Evolutionary conservation across 371 early-diverging fungal genomes (phyloP).

Genomic region (Apophysomyces sp.): DNA sequence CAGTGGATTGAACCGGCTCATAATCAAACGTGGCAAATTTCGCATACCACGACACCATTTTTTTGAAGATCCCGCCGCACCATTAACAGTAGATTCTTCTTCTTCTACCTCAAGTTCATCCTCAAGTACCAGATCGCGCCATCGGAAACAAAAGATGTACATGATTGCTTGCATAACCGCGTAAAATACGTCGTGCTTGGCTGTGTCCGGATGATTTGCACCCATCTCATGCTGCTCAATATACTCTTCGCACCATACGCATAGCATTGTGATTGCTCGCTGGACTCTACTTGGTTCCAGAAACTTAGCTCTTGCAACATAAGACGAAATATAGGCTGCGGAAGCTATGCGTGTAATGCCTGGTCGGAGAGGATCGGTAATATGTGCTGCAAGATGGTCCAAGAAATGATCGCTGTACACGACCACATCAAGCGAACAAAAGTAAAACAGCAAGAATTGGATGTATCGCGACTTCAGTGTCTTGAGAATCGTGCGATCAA

Average conservation of each 20-base stretch:
- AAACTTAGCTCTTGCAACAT: slow-evolving; percentile 88
- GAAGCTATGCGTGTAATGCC: slow-evolving; percentile 77
- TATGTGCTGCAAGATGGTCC: slow-evolving; percentile 68
- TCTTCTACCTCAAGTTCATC: slow-evolving; percentile 35
- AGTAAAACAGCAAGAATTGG: slow-evolving; percentile 90
- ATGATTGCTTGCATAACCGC: slow-evolving; percentile 85
- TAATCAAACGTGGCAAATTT: slow-evolving; percentile 72
- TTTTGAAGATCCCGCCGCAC: slow-evolving; percentile 5
- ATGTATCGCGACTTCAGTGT: slow-evolving; percentile 91
- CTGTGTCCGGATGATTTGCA: slow-evolving; percentile 43
- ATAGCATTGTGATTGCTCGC: slow-evolving; percentile 63
- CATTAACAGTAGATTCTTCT: slow-evolving; percentile 12
- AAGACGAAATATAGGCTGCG: slow-evolving; percentile 84
- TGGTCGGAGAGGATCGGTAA: slow-evolving; percentile 61
- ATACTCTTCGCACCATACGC: slow-evolving; percentile 67
- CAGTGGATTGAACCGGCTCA: slow-evolving; percentile 84
- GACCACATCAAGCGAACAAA: slow-evolving; percentile 62
- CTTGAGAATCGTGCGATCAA: slow-evolving; percentile 78
- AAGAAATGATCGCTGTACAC: slow-evolving; percentile 77
- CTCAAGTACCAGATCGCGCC: slow-evolving; percentile 68
- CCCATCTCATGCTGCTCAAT: slow-evolving; percentile 65
- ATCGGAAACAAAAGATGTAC: slow-evolving; percentile 95
- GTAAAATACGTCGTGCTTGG: slow-evolving; percentile 79
- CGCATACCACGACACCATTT: slow-evolving; percentile 46
- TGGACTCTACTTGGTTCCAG: slow-evolving; percentile 62